Evolutionary conservation across 2,329 filamentous ascomycete genomes (phyloP).

Genomic region (Hortaea werneckii): DNA sequence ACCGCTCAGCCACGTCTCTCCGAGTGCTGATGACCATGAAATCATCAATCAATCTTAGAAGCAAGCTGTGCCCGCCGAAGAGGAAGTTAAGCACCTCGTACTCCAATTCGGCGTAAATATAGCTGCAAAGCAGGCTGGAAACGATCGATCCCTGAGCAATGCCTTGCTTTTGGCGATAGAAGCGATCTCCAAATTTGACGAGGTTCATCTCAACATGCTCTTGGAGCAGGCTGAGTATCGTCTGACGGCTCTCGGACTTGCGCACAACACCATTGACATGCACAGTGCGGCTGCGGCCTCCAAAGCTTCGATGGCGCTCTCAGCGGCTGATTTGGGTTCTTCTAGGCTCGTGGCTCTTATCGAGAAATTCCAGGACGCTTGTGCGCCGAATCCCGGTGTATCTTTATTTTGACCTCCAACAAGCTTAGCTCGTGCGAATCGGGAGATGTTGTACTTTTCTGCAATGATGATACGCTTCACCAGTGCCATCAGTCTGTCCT

Average conservation of each 20-base stretch:
- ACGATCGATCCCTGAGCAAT: slow-evolving; percentile 91
- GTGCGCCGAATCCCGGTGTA: slow-evolving; percentile 24
- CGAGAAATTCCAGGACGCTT: slow-evolving; percentile 30
- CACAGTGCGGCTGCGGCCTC: slow-evolving; percentile 52
- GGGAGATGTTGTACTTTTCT: slow-evolving; percentile 58
- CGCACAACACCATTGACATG: slow-evolving; percentile 63
- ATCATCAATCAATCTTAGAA: slow-evolving; percentile 82
- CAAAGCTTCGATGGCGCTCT: slow-evolving; percentile 10
- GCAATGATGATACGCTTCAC: slow-evolving; percentile 49
- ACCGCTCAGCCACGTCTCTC: slow-evolving; percentile 53
- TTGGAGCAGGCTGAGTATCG: slow-evolving; percentile 58
- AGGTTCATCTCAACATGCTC: slow-evolving; percentile 80
- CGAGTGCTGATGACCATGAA: slow-evolving; percentile 79
- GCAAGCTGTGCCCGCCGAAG: slow-evolving; percentile 42
- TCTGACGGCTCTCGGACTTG: slow-evolving; percentile 45
- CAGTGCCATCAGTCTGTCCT: slow-evolving; percentile 59
- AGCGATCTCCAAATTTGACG: slow-evolving; percentile 78
- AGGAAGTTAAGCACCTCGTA: slow-evolving; percentile 58
- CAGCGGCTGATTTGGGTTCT: slow-evolving; percentile 20
- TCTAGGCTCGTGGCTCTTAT: slow-evolving; percentile 28
- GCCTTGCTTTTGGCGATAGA: slow-evolving; percentile 75
- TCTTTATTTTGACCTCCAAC: slow-evolving; percentile 25
- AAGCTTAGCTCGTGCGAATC: slow-evolving; percentile 62
- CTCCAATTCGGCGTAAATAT: slow-evolving; percentile 90
- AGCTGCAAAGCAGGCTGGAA: slow-evolving; percentile 81